Evolutionary conservation across 257 asterid genomes (phyloP).

Genomic region (Solanum etuberosum): DNA sequence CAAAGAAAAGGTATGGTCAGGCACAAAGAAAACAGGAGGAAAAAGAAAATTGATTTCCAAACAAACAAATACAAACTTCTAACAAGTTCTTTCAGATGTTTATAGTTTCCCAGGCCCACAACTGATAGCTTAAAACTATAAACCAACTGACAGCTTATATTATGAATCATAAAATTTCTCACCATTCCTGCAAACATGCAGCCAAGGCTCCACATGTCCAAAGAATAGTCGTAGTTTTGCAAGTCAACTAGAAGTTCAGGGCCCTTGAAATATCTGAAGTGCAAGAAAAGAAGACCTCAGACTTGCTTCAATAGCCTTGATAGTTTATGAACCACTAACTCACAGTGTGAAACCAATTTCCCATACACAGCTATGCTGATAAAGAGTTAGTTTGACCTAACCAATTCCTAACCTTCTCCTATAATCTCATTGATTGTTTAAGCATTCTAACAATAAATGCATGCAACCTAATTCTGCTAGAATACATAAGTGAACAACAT

Average conservation of each 20-base stretch:
- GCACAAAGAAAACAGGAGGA: background rate
- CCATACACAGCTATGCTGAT: background rate
- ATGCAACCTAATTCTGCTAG: too few relatives aligned
- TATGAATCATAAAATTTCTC: conserved; percentile 14
- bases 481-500: too few relatives aligned
- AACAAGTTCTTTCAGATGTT: background rate
- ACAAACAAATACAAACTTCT: background rate
- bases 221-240: conserved; percentile 75
- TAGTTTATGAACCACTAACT: background rate
- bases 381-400: background rate
- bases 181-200: conserved; percentile 99
- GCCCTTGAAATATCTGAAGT: conserved; percentile 38
- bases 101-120: background rate
- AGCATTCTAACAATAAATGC: background rate
- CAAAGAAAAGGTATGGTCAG: background rate
- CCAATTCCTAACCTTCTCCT: background rate
- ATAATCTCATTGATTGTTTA: background rate
- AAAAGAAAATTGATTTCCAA: background rate
- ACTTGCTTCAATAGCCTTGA: background rate
- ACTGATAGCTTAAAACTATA: background rate
- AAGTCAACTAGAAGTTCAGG: conserved; percentile 69
- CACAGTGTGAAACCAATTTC: background rate
- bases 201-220: conserved; percentile 87
- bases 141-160: background rate
- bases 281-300: conserved; percentile 5